Evolutionary conservation across 306 rosid genomes (phyloP), one percentile per base, ranked within the genome.

Genomic region (Prinsepia uniflora): DNA sequence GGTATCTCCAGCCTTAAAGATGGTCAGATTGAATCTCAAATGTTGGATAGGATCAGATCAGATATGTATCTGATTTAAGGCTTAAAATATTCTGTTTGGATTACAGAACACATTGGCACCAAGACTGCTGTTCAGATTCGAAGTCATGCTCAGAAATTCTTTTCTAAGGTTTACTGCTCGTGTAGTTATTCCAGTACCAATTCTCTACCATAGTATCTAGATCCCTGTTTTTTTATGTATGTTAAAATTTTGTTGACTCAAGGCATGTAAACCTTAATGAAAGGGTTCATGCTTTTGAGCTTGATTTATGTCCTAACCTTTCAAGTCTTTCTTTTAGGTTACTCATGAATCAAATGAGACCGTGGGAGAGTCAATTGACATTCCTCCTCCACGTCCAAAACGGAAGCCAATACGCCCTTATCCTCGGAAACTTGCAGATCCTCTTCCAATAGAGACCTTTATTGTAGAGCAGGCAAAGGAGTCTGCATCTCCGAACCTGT

Each of bases 41-140:
- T 14, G 44, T 2, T 59, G 43, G 64, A 8, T 34, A 30, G n/a
- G n/a, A 9, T 13, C 15, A 56, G 40, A 56, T 56, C 20, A 1
- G 62, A 6, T 34, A 30, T 59, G 43, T 13, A 10, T 30, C 36
- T 1, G 6, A 12, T 59, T 58, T 4, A 24, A 59, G 18, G 56
- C 18, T 45, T 65, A 13, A 83, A 81, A 68, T 71, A 56, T 76
- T 58, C 24, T 61, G 36, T 73, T 76, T 76, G 46, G 54, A 67
- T 82, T 34, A 75, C 90, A 92, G 98, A 86, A 44, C 91, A 92
- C 80, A 80, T 92, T 75, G 92, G 95, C 72, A 81, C 92, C 64
- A 92, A 92, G 84, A 92, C 92, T 77, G 96, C 96, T 4, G 98
- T 92, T 84, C 98, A 92, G 89, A 92, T 92, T 74, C 88, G 98